Conservation (phyloP, 2,329 filamentous ascomycete genomes). For the Coleophoma cylindrospora region DNA sequence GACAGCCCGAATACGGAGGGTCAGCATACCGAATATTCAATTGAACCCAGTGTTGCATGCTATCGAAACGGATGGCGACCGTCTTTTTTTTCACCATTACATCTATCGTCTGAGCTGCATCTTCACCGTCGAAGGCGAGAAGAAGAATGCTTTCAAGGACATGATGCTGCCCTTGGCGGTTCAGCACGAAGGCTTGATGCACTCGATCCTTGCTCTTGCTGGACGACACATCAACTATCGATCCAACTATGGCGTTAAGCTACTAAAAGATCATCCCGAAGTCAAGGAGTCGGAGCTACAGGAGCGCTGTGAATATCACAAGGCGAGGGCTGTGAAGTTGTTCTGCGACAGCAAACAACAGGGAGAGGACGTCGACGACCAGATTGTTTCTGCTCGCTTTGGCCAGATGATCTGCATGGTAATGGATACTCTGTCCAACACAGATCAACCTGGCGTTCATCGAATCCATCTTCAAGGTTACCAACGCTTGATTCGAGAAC, state of each 20-base stretch:
- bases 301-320: slow-evolving; percentile 49
- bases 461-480: slow-evolving; percentile 76
- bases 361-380: slow-evolving; percentile 38
- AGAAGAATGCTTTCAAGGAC: slow-evolving; percentile 82
- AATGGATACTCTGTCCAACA: slow-evolving; percentile 52
- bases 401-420: slow-evolving; percentile 60
- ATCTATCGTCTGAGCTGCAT: slow-evolving; percentile 73
- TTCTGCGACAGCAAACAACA: slow-evolving; percentile 41
- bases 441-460: slow-evolving; percentile 61
- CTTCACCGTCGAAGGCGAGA: slow-evolving; percentile 69
- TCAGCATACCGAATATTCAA: slow-evolving; percentile 46
- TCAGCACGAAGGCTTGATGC: slow-evolving; percentile 78
- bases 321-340: slow-evolving; percentile 47
- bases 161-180: slow-evolving; percentile 79
- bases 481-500: slow-evolving; percentile 61
- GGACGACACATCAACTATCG: slow-evolving; percentile 68
- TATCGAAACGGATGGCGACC: slow-evolving; percentile 75
- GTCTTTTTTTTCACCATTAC: slow-evolving; percentile 79
- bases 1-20: slow-evolving; percentile 44
- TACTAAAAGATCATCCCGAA: slow-evolving; percentile 44
- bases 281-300: slow-evolving; percentile 42
- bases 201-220: slow-evolving; percentile 79
- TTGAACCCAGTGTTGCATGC: slow-evolving; percentile 70
- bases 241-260: slow-evolving; percentile 48
- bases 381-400: slow-evolving; percentile 49